Conservation (phyloP, 495 filamentous ascomycete genomes). For the Rusavskia elegans region DNA sequence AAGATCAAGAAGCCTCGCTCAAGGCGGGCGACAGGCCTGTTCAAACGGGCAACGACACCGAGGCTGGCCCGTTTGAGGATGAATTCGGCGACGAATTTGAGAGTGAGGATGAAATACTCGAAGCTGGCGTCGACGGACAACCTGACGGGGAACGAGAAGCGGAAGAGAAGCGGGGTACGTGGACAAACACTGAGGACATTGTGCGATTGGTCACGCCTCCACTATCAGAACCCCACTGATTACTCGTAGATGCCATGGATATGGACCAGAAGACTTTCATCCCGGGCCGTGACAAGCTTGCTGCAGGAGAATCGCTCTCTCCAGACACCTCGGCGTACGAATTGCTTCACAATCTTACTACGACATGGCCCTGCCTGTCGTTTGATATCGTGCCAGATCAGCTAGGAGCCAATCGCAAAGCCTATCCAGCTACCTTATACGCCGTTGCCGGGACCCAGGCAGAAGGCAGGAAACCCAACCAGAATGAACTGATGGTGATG, state of each 20-base stretch:
- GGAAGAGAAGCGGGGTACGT: slow-evolving; percentile 54
- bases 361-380: slow-evolving; percentile 90
- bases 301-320: slow-evolving; percentile 73
- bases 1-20: slow-evolving; percentile 38
- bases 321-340: slow-evolving; percentile 87
- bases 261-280: slow-evolving; percentile 88
- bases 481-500: slow-evolving; percentile 89
- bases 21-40: slow-evolving; percentile 55
- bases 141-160: slow-evolving; percentile 87
- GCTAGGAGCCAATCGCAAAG: slow-evolving; percentile 78
- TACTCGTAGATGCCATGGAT: slow-evolving; percentile 58
- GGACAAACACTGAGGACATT: slow-evolving; percentile 8
- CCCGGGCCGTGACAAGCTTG: slow-evolving; percentile 72
- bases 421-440: slow-evolving; percentile 85
- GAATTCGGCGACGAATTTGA: slow-evolving; percentile 95
- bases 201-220: slow-evolving; percentile 8
- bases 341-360: slow-evolving; percentile 84
- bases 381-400: slow-evolving; percentile 82
- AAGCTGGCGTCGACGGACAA: slow-evolving; percentile 83
- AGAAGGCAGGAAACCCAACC: slow-evolving; percentile 50
- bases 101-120: slow-evolving; percentile 88
- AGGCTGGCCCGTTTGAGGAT: slow-evolving; percentile 85
- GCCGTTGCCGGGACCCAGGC: slow-evolving; percentile 90
- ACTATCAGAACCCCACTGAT: slow-evolving; percentile 9
- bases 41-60: slow-evolving; percentile 29